Evolutionary conservation across 2,329 filamentous ascomycete species (phyloP), one percentile per base, ranked within the genome.

Genomic region (Huntiella bhutanensis): DNA sequence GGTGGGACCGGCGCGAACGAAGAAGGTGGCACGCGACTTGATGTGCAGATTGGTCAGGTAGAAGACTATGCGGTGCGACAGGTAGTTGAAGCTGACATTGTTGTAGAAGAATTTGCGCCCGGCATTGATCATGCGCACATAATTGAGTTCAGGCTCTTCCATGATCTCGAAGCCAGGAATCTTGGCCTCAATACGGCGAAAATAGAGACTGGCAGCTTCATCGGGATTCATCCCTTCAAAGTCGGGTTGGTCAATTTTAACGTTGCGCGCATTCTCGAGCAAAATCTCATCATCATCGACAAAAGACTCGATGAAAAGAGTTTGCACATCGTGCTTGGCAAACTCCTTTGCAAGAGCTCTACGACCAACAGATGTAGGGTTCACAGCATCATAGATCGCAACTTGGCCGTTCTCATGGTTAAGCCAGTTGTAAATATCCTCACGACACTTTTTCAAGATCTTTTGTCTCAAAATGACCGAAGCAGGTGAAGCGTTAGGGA

Each of bases 51-150:
- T 98, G 57, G 94, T 83, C 41, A 98, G 75, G 61, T 96, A 98
- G 63, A 98, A 98, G 47, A 98, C 88, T 53, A 98, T 98, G 51
- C 91, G 78, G 60, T 98, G 87, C 1, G 87, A 93, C 32, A 98
- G 72, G 58, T 98, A 98, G 55, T 87, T 88, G 61, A 98, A 96
- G 57, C 81, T 87, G 59, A 91, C 83, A 54, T 96, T 95, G 65
- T 98, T 98, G 62, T 96, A 88, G 55, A 88, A 81, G 57, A 98
- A 81, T 54, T 85, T 78, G 57, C 88, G 77, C 39, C 91, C 91
- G 5, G 91, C 91, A 55, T 98, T 98, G 59, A 96, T 93, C 88
- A 98, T 95, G 67, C 94, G 95, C 65, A 98, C 88, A 64, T 88
- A 98, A 60, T 96, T 94, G 52, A 98, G 71, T 53, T 96, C 87